phyloP scores from a whole-genome alignment of 805 yeast species.

The Schwanniomyces occidentalis region DNA sequence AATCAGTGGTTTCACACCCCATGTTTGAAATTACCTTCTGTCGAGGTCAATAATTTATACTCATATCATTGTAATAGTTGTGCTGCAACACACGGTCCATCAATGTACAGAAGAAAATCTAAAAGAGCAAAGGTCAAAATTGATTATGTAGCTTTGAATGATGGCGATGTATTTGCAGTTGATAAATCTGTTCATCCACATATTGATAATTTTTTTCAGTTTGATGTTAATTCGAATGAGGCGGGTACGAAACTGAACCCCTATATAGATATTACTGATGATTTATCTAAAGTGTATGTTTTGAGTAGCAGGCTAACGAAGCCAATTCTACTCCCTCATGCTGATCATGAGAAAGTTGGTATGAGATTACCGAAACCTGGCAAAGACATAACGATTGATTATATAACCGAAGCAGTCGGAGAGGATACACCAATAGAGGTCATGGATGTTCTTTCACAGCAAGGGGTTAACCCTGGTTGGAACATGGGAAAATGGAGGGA shows the following conservation, averaged over 20 bases:
- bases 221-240: slow-evolving; percentile 26
- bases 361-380: slow-evolving; percentile 51
- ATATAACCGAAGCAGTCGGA: slow-evolving; percentile 62
- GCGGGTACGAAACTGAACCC: slow-evolving; percentile 9
- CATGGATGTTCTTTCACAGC: slow-evolving; percentile 87
- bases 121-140: slow-evolving; percentile 53
- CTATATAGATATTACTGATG: slow-evolving; percentile 27
- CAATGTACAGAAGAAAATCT: slow-evolving; percentile 49
- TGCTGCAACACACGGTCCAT: slow-evolving; percentile 44
- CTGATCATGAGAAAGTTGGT: slow-evolving; percentile 35
- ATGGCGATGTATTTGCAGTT: slow-evolving; percentile 59
- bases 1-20: slow-evolving; percentile 53
- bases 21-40: slow-evolving; percentile 41
- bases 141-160: slow-evolving; percentile 78
- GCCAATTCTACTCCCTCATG: slow-evolving; percentile 48
- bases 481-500: slow-evolving; percentile 70
- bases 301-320: slow-evolving; percentile 28
- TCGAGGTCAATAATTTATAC: slow-evolving; percentile 39
- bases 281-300: slow-evolving; percentile 39
- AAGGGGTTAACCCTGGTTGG: slow-evolving; percentile 64
- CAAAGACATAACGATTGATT: slow-evolving; percentile 49
- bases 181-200: slow-evolving; percentile 55
- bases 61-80: slow-evolving; percentile 61
- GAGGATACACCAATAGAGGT: slow-evolving; percentile 67
- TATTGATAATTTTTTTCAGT: slow-evolving; percentile 31